phyloP scores from a whole-genome alignment of 768 basidiomycete species.

The Lentinula lateritia region DNA sequence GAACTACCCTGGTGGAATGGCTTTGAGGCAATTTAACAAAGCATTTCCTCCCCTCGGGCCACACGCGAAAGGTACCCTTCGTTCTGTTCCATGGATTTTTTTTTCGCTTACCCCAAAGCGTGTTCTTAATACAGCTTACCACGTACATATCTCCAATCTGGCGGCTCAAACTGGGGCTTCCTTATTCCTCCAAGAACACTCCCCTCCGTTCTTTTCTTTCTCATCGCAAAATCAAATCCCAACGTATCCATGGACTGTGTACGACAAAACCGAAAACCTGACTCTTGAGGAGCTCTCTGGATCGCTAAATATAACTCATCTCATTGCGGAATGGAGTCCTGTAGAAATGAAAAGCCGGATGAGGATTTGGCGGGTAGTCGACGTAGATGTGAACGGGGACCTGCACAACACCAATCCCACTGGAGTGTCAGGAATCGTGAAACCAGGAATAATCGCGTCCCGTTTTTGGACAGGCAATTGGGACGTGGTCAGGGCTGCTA shows the following conservation, averaged over 20 bases:
- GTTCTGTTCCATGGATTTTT: conserved; percentile 4
- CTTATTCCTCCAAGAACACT: conserved; percentile 71
- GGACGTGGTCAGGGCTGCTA: conserved; percentile 9
- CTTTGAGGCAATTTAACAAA: conserved; percentile 58
- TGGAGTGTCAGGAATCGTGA: conserved; percentile 10
- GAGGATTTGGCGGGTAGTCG: conserved; percentile 2
- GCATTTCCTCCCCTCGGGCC: conserved; percentile 25
- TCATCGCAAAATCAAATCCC: conserved; percentile 9
- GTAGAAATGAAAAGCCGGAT: conserved; percentile 13
- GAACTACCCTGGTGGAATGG: conserved; percentile 90
- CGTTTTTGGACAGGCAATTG: conserved; percentile 26
- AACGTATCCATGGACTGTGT: conserved; percentile 31
- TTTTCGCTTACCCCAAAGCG: background rate
- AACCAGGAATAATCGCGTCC: conserved; percentile 41
- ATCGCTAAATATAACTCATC: conserved; percentile 46
- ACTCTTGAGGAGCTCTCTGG: conserved; percentile 33
- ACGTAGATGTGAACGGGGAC: background rate
- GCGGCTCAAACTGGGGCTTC: conserved; percentile 89
- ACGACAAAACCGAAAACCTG: conserved; percentile 79
- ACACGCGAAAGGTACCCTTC: conserved; percentile 18
- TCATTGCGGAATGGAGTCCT: conserved; percentile 48
- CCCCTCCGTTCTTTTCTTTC: conserved; percentile 42
- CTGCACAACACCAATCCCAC: background rate
- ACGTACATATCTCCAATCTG: conserved; percentile 79
- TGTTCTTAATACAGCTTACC: conserved; percentile 27